A percentile compares a stretch with the other conserved stretches of the same genome.
Evolutionary conservation across 441 rosid genomes (phyloP).

Genomic region (Mallotus japonicus): DNA sequence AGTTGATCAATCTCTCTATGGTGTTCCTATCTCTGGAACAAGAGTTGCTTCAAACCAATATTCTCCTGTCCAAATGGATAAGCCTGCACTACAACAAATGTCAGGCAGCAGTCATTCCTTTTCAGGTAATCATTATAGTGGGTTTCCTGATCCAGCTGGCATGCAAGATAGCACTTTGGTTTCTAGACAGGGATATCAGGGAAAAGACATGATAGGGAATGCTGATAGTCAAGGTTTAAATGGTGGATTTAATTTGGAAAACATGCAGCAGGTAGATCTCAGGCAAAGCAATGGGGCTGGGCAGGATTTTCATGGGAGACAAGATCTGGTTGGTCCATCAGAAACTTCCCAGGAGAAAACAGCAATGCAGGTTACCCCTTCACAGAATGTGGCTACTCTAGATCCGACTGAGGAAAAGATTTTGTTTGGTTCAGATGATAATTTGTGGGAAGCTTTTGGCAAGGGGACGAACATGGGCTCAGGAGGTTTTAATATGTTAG

Average conservation of each 20-base stretch:
- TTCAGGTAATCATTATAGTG: slow-evolving; percentile 44
- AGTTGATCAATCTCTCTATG: slow-evolving; percentile 65
- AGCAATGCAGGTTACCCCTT: slow-evolving; percentile 33
- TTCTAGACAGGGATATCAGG: slow-evolving; percentile 50
- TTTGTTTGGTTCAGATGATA: slow-evolving; percentile 86
- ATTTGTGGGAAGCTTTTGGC: slow-evolving; percentile 77
- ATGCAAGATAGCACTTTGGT: slow-evolving; percentile 43
- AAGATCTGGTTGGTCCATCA: slow-evolving; percentile 39
- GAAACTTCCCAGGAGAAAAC: slow-evolving; percentile 47
- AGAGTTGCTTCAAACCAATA: slow-evolving; percentile 42
- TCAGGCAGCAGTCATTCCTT: slow-evolving; percentile 49
- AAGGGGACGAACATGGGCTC: slow-evolving; percentile 43
- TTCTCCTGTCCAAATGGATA: slow-evolving; percentile 50
- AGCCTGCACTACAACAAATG: slow-evolving; percentile 41
- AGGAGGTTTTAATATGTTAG: slow-evolving; percentile 44
- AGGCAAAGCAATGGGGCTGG: slow-evolving; percentile 37
- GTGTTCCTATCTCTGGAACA: slow-evolving; percentile 51
- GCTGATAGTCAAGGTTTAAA: slow-evolving; percentile 42
- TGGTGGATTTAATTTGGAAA: slow-evolving; percentile 44
- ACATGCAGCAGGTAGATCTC: slow-evolving; percentile 41
- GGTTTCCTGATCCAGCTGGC: slow-evolving; percentile 42
- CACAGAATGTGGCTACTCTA: slow-evolving; percentile 59
- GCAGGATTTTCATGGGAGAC: slow-evolving; percentile 47
- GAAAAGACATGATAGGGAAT: slow-evolving; percentile 36
- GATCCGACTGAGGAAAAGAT: slow-evolving; percentile 94